Evolutionary conservation across 192 early-diverging fungal species (phyloP).

Genomic region (Allomyces macrogynus): DNA sequence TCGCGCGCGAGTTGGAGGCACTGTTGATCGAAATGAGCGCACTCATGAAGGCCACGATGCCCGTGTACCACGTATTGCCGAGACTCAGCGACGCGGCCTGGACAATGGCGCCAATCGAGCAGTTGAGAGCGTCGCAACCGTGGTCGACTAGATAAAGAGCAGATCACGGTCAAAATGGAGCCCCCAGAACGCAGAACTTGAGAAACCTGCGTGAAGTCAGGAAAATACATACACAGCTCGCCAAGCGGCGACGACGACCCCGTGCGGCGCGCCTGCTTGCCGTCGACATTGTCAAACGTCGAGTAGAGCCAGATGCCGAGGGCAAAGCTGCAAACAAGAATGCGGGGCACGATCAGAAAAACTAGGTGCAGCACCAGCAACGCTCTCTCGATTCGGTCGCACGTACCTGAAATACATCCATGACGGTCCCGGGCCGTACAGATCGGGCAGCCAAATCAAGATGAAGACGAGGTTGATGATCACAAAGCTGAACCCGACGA

Average conservation of each 20-base stretch:
- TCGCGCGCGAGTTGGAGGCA: too few relatives aligned
- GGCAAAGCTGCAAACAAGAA: conserved; percentile 35
- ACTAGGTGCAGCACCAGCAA: neutral
- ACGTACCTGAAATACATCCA: conserved; percentile 43
- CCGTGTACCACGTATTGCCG: conserved; percentile 44
- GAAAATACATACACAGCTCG: conserved; percentile 33
- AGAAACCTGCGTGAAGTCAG: neutral
- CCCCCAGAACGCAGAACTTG: too few relatives aligned
- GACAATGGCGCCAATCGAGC: conserved; percentile 49
- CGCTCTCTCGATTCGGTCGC: conserved; percentile 1
- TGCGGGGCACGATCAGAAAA: neutral
- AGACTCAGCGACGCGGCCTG: conserved; percentile 52
- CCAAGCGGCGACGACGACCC: conserved; percentile 56
- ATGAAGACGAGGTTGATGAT: conserved; percentile 51
- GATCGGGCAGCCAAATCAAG: conserved; percentile 42
- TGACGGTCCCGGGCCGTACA: conserved; percentile 40
- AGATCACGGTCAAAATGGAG: too few relatives aligned
- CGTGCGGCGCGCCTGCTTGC: conserved; percentile 64
- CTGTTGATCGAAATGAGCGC: neutral
- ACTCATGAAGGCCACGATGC: conserved; percentile 4
- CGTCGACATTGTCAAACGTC: conserved; percentile 78
- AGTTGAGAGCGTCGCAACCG: conserved; percentile 71
- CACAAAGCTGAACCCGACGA: conserved; percentile 58
- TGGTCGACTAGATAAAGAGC: conserved; percentile 31
- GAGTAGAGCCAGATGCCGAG: conserved; percentile 69